Percentiles rank a stretch among this genome's conserved stretches.
These are phyloP conservation scores for Verticillium nubilum DNA, from an alignment of 2,329 filamentous ascomycete species.

Conservation along the genomic window DNA sequence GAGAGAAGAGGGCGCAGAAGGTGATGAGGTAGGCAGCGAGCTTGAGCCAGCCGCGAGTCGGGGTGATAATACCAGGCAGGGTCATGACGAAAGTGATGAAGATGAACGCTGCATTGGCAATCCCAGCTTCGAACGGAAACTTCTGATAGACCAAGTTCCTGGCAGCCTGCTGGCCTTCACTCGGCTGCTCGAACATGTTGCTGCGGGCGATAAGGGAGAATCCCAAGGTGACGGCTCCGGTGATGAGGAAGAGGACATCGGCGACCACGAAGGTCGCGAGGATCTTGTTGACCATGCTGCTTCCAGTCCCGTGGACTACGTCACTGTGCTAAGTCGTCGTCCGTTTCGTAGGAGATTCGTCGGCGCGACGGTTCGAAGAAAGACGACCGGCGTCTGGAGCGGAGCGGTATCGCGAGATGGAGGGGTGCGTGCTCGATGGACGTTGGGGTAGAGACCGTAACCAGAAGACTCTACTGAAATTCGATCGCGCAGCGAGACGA, in stretches of 20 bases:
- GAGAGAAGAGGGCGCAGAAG: slow-evolving; percentile 57
- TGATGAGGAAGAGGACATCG: slow-evolving; percentile 46
- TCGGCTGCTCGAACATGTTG: slow-evolving; percentile 34
- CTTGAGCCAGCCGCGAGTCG: slow-evolving; percentile 65
- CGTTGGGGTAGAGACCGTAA: background rate
- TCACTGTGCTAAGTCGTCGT: background rate
- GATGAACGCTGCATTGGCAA: slow-evolving; percentile 67
- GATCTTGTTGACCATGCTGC: slow-evolving; percentile 49
- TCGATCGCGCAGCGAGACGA: background rate
- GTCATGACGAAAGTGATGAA: slow-evolving; percentile 65
- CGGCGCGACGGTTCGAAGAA: background rate
- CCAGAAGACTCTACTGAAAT: background rate
- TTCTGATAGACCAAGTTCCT: slow-evolving; percentile 46
- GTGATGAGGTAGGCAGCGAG: slow-evolving; percentile 59
- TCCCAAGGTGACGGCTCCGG: slow-evolving; percentile 48
- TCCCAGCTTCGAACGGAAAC: slow-evolving; percentile 53
- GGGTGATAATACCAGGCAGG: slow-evolving; percentile 65
- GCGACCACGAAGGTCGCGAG: slow-evolving; percentile 41
- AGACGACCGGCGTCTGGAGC: background rate
- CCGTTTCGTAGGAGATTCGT: background rate
- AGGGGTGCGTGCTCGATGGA: background rate
- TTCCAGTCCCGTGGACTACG: background rate
- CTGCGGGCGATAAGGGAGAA: slow-evolving; percentile 49
- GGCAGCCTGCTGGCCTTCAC: slow-evolving; percentile 41
- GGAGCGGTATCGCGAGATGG: background rate